Evolutionary conservation across 78 protist species (phyloP).

Genomic region (Pigoraptor vietnamica): DNA sequence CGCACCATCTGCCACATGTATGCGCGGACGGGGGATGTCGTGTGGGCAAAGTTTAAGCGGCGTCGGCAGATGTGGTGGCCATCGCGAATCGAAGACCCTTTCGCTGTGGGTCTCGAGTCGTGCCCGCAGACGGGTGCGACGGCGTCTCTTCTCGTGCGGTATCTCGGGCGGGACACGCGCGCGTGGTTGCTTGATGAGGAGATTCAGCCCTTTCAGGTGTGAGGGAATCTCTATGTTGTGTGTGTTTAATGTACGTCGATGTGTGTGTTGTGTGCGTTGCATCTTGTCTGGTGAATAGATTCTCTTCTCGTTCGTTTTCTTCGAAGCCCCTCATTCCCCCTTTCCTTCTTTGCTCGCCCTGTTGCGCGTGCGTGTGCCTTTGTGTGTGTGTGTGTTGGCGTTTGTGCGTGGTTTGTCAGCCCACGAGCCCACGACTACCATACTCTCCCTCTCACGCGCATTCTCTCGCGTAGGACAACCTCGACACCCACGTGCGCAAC

Average conservation of each 20-base stretch:
- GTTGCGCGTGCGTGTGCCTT: too few relatives aligned
- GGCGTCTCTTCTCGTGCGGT: neutral
- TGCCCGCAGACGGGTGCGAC: neutral
- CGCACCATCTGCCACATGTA: neutral
- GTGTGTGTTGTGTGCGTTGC: neutral
- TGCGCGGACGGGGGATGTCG: neutral
- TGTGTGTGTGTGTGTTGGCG: neutral
- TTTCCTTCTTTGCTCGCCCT: too few relatives aligned
- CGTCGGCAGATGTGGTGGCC: neutral
- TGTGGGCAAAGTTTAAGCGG: neutral
- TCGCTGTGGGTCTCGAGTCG: neutral
- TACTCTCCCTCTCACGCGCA: neutral
- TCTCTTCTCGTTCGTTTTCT: too few relatives aligned
- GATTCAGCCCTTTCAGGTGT: neutral
- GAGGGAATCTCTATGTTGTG: neutral
- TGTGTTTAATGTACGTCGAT: neutral
- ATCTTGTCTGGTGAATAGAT: neutral
- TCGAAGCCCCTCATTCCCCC: too few relatives aligned
- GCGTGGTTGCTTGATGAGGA: neutral
- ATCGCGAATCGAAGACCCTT: neutral
- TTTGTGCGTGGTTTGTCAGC: neutral
- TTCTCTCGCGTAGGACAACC: neutral
- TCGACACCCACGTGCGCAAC: neutral
- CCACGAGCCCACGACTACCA: neutral
- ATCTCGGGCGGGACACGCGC: neutral